Base-by-base conservation (phyloP, 441 rosid species). In the Populus hybrid region DNA sequence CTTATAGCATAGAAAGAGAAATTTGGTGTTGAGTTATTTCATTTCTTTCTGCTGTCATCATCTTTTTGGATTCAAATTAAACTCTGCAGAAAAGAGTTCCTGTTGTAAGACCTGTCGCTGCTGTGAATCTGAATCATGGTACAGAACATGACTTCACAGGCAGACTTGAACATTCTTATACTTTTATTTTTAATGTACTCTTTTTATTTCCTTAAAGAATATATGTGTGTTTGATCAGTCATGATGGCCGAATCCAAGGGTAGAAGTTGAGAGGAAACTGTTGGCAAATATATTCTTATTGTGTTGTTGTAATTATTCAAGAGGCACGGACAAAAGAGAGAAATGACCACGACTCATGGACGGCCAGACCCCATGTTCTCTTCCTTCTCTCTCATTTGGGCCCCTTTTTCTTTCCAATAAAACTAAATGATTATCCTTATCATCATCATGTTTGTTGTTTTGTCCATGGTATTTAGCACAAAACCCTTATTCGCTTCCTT, bases 381-480 rank as follows among this genome's bases (percentile, higher is more conserved):
- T 70, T 19, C 46, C 18, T 70, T 53, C 34, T 35, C 14, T 19
- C 73, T 67, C 36, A 30, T 30, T 53, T 42, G 59, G 19, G 12
- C 35, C 50, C 42, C 67, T 70, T 76, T 74, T 73, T 73, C 71
- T 28, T 77, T 77, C 77, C 70, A 23, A 53, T 74, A 66, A 71
- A 75, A 73, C 61, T 78, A 76, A 79, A 82, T 82, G 73, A 79
- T 82, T 79, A 70, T 76, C 57, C 68, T 72, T 79, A 75, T 79
- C 77, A 71, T 67, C 76, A 82, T 75, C 11, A 59, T 30, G 32
- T 30, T 30, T 19, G 61, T 53, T 53, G 61, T 53, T 53, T 71
- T 46, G 24, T 71, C 32, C n/a, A 68, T 71, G 67, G 28, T 19
- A 5, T 36, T 59, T 40, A 42, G 24, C 79, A 71, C 67, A 46